Evolutionary conservation across 2,329 filamentous ascomycete species (phyloP), one percentile per base, ranked within the genome.

Genomic region (Sporothrix phasma): DNA sequence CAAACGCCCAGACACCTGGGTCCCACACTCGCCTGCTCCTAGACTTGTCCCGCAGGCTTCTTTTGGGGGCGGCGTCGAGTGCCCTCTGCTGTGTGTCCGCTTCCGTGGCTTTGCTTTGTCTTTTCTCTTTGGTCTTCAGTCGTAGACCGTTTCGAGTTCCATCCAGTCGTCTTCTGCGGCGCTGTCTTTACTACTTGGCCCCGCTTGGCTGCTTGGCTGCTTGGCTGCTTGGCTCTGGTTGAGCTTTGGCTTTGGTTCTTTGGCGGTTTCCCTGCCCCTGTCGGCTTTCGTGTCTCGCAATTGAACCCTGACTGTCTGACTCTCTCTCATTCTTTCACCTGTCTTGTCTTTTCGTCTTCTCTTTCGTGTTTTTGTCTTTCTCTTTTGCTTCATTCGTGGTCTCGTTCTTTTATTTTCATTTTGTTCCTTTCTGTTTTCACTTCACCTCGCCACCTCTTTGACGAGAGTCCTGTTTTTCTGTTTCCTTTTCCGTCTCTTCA

Each of bases 131-230:
- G n/a, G n/a, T n/a, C n/a, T n/a, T n/a, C n/a, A n/a, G n/a, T n/a
- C n/a, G n/a, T n/a, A n/a, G n/a, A n/a, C n/a, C 43, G 41, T 62
- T 54, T 62, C 47, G 62, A n/a, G n/a, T 63, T 46, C 24, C 6
- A 13, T 37, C 34, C 34, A 11, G 31, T 8, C 11, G 6, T 26
- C 45, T 46, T 31, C 47, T 54, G 51, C 51, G 31, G 31, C 13
- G 51, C 24, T 31, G n/a, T 39, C 34, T 15, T 24, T 39, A 15
- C 49, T 54, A 22, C 26, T 54, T 19, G 34, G 34, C 34, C 34
- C 34, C n/a, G n/a, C 34, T 37, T 37, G 34, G 34, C 34, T 37
- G 31, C 47, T 51, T 51, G 47, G 47, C 47, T 53, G 49, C 49
- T 53, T 53, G 47, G 47, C 26, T 24, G 34, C 34, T 37, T 37